Base-by-base conservation (phyloP, 176 grass and related monocot genomes). In the Guadua angustifolia region DNA sequence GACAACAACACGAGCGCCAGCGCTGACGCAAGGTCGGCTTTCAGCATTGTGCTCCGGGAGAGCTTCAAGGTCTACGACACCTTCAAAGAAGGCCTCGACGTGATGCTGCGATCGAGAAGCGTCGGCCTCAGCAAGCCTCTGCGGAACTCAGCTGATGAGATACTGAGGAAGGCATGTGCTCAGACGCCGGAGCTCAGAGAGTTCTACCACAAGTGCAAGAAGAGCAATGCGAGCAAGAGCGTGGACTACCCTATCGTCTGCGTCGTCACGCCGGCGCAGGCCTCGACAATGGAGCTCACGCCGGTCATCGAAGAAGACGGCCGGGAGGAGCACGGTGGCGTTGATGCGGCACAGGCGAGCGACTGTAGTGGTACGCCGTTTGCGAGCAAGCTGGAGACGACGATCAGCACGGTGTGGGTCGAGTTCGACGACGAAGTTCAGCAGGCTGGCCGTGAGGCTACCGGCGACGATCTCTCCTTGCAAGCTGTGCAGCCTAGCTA, bases 361-460 rank as follows among this genome's bases (percentile, higher is more conserved):
- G 55, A 16, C 5, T 38, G 42, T 7, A 52, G 25, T 6, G 74
- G 32, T 5, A 36, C 71, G 13, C 32, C 56, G 42, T 89, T 91
- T 40, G 19, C 64, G 39, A 72, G 73, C 69, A 98, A 88, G 85
- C 71, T 98, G 61, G 88, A 99, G 88, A 89, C 96, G 9, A 94
- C 88, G 53, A 89, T 99, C 84, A 99, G 89, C 89, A 92, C 91
- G 35, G 91, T 95, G 49, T 99, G 96, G 96, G 91, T 99, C 3
- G 86, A 89, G 74, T 95, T 99, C 73, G 89, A 92, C 29, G 84
- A 94, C 16, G 80, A 88, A 12, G 72, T 32, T 38, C 51, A 81
- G 35, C 49, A 86, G 51, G 60, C 42, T 71, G 57, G 47, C 44
- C 13, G 35, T 57, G 50, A 70, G n/a, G 43, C 26, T 47, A 72